These are phyloP conservation scores for Castanospermum australe DNA, from an alignment of 306 rosid species.

Conservation along the genomic window DNA sequence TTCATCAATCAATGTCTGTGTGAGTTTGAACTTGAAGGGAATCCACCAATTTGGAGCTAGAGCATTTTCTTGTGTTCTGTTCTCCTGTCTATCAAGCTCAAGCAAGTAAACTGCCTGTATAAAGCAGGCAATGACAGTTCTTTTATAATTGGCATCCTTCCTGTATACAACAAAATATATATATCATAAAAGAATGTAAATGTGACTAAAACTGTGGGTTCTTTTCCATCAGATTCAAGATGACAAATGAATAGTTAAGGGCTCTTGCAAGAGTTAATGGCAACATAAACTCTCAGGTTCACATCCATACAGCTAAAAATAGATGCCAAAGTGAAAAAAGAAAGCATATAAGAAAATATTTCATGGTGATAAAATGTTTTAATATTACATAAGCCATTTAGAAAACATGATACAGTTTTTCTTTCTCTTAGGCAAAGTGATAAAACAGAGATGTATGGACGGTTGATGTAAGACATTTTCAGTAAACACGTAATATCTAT, in stretches of 20 bases:
- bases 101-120: slow-evolving; percentile 90
- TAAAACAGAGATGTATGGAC: not conserved
- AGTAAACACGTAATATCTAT: too few species aligned
- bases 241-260: not conserved
- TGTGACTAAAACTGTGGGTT: not conserved
- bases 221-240: not conserved
- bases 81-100: slow-evolving; percentile 91
- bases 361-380: not conserved
- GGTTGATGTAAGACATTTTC: not conserved
- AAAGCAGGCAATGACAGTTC: slow-evolving; percentile 89
- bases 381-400: not conserved
- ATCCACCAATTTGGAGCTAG: slow-evolving; percentile 97
- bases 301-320: not conserved
- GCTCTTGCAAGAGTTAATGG: not conserved
- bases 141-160: slow-evolving; percentile 75
- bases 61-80: slow-evolving; percentile 52
- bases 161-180: slow-evolving; percentile 39
- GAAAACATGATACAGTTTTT: not conserved
- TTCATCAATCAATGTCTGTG: slow-evolving; percentile 65
- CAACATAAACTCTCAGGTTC: not conserved
- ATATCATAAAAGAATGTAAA: not conserved
- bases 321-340: not conserved
- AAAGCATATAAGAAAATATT: not conserved
- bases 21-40: slow-evolving; percentile 85
- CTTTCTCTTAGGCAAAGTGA: not conserved